A percentile compares a stretch with the other conserved stretches of the same genome.
Evolutionary conservation across 768 basidiomycete species (phyloP).

Genomic region (Rhodotorula graminis): DNA sequence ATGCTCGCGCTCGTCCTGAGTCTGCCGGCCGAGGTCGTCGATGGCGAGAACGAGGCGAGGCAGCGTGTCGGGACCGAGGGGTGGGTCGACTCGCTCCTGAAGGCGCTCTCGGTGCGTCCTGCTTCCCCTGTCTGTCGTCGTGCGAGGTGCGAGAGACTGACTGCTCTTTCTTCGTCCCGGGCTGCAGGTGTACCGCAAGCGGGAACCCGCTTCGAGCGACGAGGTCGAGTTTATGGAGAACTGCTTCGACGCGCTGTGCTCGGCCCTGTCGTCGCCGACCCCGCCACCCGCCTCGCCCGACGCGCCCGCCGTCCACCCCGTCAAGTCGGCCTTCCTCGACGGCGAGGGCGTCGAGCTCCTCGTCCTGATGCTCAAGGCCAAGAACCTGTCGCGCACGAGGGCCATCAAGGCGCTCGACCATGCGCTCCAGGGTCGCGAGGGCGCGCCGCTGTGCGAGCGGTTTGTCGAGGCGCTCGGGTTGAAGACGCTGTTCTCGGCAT

Average conservation of each 20-base stretch:
- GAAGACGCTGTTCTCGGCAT: conserved; percentile 79
- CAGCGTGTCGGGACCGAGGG: conserved; percentile 59
- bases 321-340: conserved; percentile 76
- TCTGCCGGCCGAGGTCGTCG: conserved; percentile 19
- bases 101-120: conserved; percentile 23
- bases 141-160: too few species aligned
- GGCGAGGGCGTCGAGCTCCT: conserved; percentile 94
- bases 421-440: conserved; percentile 62
- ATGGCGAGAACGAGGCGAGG: conserved; percentile 50
- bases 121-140: too few species aligned
- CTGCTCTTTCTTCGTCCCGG: too few species aligned
- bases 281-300: not conserved
- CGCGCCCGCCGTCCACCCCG: conserved; percentile 48
- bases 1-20: conserved; percentile 76
- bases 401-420: conserved; percentile 86
- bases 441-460: conserved; percentile 64
- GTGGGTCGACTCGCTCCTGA: conserved; percentile 27
- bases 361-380: conserved; percentile 94
- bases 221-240: conserved; percentile 99
- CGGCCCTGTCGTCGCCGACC: conserved; percentile 54
- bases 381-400: conserved; percentile 11
- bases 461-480: conserved; percentile 85
- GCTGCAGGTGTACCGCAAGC: conserved; percentile 37
- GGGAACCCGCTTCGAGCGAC: conserved; percentile 53
- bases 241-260: conserved; percentile 82